Percentiles rank a stretch among this genome's conserved stretches.
Evolutionary conservation across 441 rosid species (phyloP).

Genomic region (Gossypium lobatum): DNA sequence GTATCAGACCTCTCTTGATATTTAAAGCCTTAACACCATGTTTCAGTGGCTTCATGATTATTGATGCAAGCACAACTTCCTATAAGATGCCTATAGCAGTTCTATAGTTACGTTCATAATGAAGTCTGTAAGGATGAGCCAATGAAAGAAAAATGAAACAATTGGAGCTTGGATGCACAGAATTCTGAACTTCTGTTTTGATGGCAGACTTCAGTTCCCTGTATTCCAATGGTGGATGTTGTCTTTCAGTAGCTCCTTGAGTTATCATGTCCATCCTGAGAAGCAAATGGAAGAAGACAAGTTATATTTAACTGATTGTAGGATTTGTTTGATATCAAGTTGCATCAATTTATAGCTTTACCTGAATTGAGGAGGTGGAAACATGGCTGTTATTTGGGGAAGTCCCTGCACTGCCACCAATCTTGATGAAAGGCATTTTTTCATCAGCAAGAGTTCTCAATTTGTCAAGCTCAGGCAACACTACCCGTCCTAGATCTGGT

Average conservation of each 20-base stretch:
- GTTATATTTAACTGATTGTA: neutral
- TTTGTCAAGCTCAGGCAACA: constrained; percentile 66
- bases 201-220: neutral
- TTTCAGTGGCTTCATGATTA: neutral
- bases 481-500: constrained; percentile 59
- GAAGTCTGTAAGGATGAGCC: neutral
- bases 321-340: neutral
- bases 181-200: neutral
- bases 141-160: neutral
- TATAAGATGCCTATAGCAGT: neutral
- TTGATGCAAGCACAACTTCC: neutral
- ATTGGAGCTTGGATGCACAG: neutral
- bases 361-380: constrained; percentile 33
- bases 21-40: neutral
- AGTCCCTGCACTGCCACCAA: constrained; percentile 18
- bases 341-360: constrained; percentile 12
- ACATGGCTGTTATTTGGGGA: constrained; percentile 30
- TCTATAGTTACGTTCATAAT: neutral
- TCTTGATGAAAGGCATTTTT: constrained; percentile 26
- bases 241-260: constrained; percentile 17
- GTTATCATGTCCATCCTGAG: constrained; percentile 22
- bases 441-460: constrained; percentile 55
- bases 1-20: neutral
- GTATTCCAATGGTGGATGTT: neutral
- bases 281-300: neutral